Conservation (phyloP, 345 rosid species). For the Lepidium sativum region DNA sequence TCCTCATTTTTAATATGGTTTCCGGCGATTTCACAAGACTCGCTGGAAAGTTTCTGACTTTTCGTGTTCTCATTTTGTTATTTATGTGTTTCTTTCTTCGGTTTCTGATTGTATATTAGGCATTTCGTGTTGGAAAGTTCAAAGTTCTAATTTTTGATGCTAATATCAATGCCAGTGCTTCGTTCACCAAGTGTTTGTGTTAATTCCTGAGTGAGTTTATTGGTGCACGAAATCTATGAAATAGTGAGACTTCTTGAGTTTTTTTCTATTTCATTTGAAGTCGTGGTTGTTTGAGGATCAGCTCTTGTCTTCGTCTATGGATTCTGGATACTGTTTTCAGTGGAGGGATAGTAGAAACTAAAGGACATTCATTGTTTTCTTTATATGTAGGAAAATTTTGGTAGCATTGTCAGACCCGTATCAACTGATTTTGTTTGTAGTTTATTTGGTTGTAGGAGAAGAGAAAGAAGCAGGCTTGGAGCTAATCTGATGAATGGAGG, state of each 20-base stretch:
- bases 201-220: conserved; percentile 12
- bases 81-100: neutral
- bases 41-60: neutral
- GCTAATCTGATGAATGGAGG: conserved; percentile 49
- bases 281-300: neutral
- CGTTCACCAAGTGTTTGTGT: conserved; percentile 22
- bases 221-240: neutral
- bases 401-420: neutral
- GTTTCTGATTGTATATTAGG: neutral
- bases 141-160: neutral
- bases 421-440: neutral
- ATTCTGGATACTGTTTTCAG: neutral
- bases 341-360: neutral
- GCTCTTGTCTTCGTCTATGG: neutral
- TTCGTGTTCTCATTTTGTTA: neutral
- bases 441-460: conserved; percentile 2
- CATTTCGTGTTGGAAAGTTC: neutral
- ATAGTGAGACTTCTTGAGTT: neutral
- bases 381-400: neutral
- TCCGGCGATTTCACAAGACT: neutral
- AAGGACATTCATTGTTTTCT: neutral
- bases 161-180: neutral
- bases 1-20: neutral
- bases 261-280: neutral
- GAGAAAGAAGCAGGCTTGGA: neutral